A percentile compares a stretch with the other conserved stretches of the same genome.
phyloP scores from a whole-genome alignment of 208 protist genomes.

The Leptomonas pyrrhocoris region DNA sequence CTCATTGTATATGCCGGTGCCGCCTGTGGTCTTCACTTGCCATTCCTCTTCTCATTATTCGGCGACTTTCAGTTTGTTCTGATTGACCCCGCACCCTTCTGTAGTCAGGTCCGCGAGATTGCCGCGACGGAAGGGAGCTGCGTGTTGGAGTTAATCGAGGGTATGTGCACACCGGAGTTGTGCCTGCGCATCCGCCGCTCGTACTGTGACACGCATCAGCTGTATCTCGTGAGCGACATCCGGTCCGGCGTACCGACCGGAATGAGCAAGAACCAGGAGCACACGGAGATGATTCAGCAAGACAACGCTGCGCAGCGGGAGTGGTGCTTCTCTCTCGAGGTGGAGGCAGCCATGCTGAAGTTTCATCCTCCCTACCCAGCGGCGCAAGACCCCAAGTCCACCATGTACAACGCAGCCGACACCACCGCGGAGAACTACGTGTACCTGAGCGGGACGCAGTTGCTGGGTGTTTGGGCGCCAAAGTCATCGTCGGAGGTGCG shows the following conservation, averaged over 20 bases:
- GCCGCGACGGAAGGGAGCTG: slow-evolving; percentile 36
- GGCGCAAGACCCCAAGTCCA: slow-evolving; percentile 36
- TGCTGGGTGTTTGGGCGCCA: slow-evolving; percentile 93
- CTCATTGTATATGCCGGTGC: slow-evolving; percentile 94
- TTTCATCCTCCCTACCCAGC: slow-evolving; percentile 94
- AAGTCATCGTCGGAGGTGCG: slow-evolving; percentile 95
- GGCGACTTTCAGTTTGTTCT: slow-evolving; percentile 82
- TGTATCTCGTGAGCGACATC: slow-evolving; percentile 94
- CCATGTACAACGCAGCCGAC: slow-evolving; percentile 49
- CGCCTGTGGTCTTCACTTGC: slow-evolving; percentile 93
- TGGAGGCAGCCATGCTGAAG: slow-evolving; percentile 91
- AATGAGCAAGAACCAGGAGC: slow-evolving; percentile 72
- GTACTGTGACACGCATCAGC: slow-evolving; percentile 59
- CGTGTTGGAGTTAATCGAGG: slow-evolving; percentile 79
- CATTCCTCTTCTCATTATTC: slow-evolving; percentile 85
- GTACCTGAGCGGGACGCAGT: slow-evolving; percentile 81
- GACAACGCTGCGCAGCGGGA: slow-evolving; percentile 87
- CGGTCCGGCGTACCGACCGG: slow-evolving; percentile 67
- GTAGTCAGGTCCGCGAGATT: slow-evolving; percentile 42
- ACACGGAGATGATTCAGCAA: slow-evolving; percentile 81
- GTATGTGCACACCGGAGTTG: slow-evolving; percentile 90
- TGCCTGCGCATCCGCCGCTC: slow-evolving; percentile 65
- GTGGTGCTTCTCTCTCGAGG: slow-evolving; percentile 88
- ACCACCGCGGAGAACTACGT: slow-evolving; percentile 58
- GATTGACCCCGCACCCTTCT: slow-evolving; percentile 94